Base-by-base conservation (phyloP, 805 yeast species). In the Candida vartiovaarae region DNA sequence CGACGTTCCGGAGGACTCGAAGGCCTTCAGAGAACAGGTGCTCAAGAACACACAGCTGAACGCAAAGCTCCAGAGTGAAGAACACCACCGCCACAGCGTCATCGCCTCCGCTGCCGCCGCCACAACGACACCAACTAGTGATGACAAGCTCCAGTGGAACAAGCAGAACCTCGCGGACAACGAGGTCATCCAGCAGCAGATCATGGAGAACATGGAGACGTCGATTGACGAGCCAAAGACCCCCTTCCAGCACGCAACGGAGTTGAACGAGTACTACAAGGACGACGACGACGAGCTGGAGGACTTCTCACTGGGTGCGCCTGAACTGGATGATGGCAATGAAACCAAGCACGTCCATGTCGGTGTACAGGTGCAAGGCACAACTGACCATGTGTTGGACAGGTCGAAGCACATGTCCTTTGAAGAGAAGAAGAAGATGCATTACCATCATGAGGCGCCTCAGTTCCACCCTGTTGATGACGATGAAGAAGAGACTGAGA, bases 211-310 rank as follows among this genome's bases (percentile, higher is more conserved):
- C 45, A 61, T 69, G 36, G 33, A 20, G 15, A 10, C 11, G 36
- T 80, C 81, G 54, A 87, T 90, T 36, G 95, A 87, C 57, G 97
- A 90, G 61, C 97, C 97, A 24, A 90, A 90, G 68, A 90, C 97
- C 1, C 97, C 97, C 5, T 90, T 84, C 56, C 95, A 86, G 59
- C 95, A 93, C 8, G 95, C 95, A 1, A 83, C 86, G 27, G 70
- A 66, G 45, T 71, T 75, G 42, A 87, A 86, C 30, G 95, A 89
- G 55, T 84, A 84, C 58, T 87, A 88, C 53, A 77, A 75, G 5
- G 91, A 84, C 55, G 79, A 80, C 37, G 89, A 54, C 36, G 89
- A 82, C 32, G 60, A 53, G 3, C 64, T 78, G 36, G 76, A 78
- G 9, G 71, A 66, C 36, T 78, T 82, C 51, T 62, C 73, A 8